Evolutionary conservation across 495 filamentous ascomycete species (phyloP), one percentile per base, ranked within the genome.

Genomic region (Glutinoglossum americanum): DNA sequence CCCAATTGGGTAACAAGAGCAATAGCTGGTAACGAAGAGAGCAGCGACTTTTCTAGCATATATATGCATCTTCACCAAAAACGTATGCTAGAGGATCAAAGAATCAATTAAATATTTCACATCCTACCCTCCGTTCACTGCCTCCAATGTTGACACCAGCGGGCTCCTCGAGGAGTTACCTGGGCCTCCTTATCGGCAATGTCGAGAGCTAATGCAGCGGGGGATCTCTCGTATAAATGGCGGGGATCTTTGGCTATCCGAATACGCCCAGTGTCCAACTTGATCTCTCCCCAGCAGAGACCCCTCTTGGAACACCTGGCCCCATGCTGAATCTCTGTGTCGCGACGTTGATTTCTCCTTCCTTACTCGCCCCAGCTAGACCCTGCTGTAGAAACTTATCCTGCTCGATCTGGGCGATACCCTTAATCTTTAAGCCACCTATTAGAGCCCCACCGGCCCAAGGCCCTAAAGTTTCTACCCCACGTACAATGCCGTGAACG

Each of bases 391-490:
- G 69, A 72, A 87, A 94, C 39, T 79, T 76, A 51, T 98, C 93
- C 44, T 85, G 74, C 61, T 97, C 93, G 39, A 97, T 77, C 62
- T 89, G 84, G 1, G 89, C 81, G 48, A 89, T 71, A 0, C 87
- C 84, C 28, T 80, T 80, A 27, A 92, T 74, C 62, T 89, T 89
- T 62, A 94, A 70, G 54, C 81, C 80, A 0, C 83, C 82, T 1
- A 89, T 69, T 55, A 98, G 65, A 69, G 88, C 94, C 4, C 82
- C 89, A 19, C 92, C 92, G 37, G 81, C 80, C 90, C 92, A 98
- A 6, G 87, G 73, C 0, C 92, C 92, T 0, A 97, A 71, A 5
- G 84, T 87, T 63, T 93, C 84, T 13, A 96, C 71, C 17, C 82
- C 84, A 1, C 86, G 77, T 25, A 95, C 68, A 19, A 77, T 66